Evolutionary conservation across 441 rosid species (phyloP), one percentile per base, ranked within the genome.

Genomic region (Aleurites moluccanus): DNA sequence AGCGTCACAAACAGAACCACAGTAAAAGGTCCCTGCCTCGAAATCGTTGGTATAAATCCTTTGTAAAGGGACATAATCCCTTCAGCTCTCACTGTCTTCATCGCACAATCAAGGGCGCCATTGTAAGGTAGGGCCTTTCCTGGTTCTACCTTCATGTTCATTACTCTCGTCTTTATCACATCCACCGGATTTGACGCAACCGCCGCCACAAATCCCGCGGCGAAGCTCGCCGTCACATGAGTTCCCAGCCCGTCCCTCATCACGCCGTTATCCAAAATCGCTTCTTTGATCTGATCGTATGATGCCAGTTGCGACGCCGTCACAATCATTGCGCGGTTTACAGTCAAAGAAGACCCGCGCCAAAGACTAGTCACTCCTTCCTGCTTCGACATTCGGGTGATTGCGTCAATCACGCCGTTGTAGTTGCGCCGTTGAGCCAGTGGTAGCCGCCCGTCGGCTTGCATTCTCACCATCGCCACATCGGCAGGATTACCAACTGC

Each of bases 401-500:
- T 83, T 40, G 95, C 93, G 84, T 90, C 90, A 52, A 80, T 42
- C 30, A 87, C 93, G 85, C 92, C 79, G 28, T 71, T 83, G 86
- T 93, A 91, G 80, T 93, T 91, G 59, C 98, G 90, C 40, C 97
- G 84, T 18, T 87, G 79, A 1, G 75, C 73, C n/a, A 45, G 16
- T 0, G 97, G 97, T 14, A 93, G 87, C 27, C 96, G 83, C 0
- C 94, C 97, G 66, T 93, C 97, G 4, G 96, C 94, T 75, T 93
- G 94, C 98, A 93, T 93, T 49, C 97, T 76, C 16, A 93, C 96
- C 98, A 93, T 91, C 0, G 97, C 94, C 42, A 93, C 93, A 50
- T 93, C 97, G 3, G 97, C 97, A 0, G 96, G 98, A 49, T 90
- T 93, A 0, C 97, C 97, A 0, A 91, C 94, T 5, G 91, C 84